Conservation (phyloP, 345 rosid species). For the Brassica rapa region DNA sequence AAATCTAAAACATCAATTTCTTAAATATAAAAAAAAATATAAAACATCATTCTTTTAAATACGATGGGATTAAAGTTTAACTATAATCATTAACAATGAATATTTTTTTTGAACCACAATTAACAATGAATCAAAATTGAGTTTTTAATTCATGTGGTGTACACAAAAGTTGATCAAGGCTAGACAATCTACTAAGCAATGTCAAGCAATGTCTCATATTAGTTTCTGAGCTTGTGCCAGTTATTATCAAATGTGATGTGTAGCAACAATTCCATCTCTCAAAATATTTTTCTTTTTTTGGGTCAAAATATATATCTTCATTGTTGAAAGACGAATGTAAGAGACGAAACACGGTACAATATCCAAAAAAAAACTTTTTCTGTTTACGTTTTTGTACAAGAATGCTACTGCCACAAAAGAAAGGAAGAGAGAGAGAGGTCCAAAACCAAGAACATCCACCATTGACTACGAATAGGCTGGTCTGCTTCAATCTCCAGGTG, state of each 20-base stretch:
- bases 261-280: no score
- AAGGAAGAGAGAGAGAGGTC: background rate
- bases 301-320: background rate
- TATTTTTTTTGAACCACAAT: no score
- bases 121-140: background rate
- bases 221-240: slow-evolving; percentile 21
- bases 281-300: no score
- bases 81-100: no score
- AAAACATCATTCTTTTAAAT: no score
- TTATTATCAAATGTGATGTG: background rate
- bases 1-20: no score
- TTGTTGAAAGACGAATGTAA: slow-evolving; percentile 9
- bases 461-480: slow-evolving; percentile 20
- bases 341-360: slow-evolving; percentile 2
- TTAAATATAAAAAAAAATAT: no score
- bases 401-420: slow-evolving; percentile 11
- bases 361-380: slow-evolving; percentile 19
- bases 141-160: no score
- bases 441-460: slow-evolving; percentile 28
- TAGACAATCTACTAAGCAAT: no score
- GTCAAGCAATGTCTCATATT: slow-evolving; percentile 24
- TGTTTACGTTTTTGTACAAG: slow-evolving; percentile 39
- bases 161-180: no score
- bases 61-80: no score
- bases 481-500: slow-evolving; percentile 15